These are phyloP conservation scores for Aspergillus floridensis DNA, from an alignment of 2,329 filamentous ascomycete genomes.

Conservation along the genomic window DNA sequence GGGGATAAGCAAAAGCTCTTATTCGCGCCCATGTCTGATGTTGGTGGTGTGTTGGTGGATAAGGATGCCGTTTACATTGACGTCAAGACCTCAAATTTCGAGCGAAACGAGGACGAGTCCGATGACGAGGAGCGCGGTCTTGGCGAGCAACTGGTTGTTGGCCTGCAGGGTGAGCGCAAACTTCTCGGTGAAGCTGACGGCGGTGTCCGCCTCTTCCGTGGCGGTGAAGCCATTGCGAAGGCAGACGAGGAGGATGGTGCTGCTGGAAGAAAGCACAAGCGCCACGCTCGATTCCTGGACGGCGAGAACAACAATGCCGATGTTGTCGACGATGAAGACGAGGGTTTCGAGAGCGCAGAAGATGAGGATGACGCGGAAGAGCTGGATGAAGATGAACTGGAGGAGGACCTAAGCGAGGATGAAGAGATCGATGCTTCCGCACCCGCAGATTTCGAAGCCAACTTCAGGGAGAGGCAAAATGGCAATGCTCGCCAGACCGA, in stretches of 20 bases:
- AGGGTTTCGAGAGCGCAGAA: constrained; percentile 50
- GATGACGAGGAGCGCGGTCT: constrained; percentile 74
- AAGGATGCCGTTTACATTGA: constrained; percentile 94
- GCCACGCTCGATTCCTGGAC: constrained; percentile 52
- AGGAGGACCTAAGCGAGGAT: constrained; percentile 33
- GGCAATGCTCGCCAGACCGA: constrained; percentile 57
- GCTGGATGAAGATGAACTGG: constrained; percentile 48
- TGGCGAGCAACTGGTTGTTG: constrained; percentile 91
- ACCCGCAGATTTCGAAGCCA: constrained; percentile 44
- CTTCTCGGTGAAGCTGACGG: constrained; percentile 78
- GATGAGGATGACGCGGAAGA: constrained; percentile 51
- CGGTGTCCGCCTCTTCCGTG: constrained; percentile 81
- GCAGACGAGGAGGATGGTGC: constrained; percentile 58
- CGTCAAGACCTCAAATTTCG: constrained; percentile 69
- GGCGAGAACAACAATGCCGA: constrained; percentile 51
- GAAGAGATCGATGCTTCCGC: constrained; percentile 39
- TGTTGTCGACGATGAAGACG: constrained; percentile 58
- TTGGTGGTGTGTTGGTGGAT: constrained; percentile 91
- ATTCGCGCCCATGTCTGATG: constrained; percentile 97
- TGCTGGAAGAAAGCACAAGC: constrained; percentile 53
- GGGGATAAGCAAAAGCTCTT: constrained; percentile 97
- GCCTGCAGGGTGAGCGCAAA: constrained; percentile 76
- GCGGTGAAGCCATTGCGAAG: constrained; percentile 64
- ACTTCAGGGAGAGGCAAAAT: constrained; percentile 47
- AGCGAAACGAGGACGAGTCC: constrained; percentile 56